Evolutionary conservation across 2,329 filamentous ascomycete genomes (phyloP).

Genomic region (Cladosporium sp.): DNA sequence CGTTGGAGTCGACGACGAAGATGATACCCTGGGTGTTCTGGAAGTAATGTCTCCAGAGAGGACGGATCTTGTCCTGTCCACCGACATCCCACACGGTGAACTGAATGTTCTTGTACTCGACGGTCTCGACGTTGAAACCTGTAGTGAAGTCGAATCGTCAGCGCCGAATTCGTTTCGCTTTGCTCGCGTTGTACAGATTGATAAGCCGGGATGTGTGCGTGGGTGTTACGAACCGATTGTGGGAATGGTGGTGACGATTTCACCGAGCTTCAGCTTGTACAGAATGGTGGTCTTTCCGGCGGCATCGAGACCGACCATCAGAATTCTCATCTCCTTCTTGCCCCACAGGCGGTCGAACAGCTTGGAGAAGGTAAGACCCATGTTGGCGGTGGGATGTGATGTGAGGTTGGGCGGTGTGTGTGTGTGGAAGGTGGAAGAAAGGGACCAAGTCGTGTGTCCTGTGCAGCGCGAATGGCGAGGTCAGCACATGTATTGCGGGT

Average conservation of each 20-base stretch:
- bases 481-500: conserved; percentile 7
- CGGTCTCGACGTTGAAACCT: conserved; percentile 97
- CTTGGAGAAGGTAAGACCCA: conserved; percentile 93
- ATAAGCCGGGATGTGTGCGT: neutral
- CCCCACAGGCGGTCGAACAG: conserved; percentile 99
- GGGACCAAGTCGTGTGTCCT: conserved; percentile 17
- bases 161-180: neutral
- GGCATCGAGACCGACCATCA: conserved; percentile 97
- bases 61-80: conserved; percentile 97
- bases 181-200: neutral
- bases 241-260: conserved; percentile 97
- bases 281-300: conserved; percentile 99
- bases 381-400: conserved; percentile 58
- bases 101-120: conserved; percentile 99
- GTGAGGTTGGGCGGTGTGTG: conserved; percentile 14
- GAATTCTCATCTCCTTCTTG: conserved; percentile 97
- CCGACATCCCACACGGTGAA: conserved; percentile 99
- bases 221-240: conserved; percentile 66
- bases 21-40: conserved; percentile 94
- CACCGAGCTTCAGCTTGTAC: conserved; percentile 97
- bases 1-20: conserved; percentile 96
- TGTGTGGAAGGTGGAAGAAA: conserved; percentile 9
- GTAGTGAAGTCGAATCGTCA: conserved; percentile 15
- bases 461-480: neutral
- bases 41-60: conserved; percentile 97